These are phyloP conservation scores for Litsea cubeba DNA, from an alignment of 164 flowering plant species.

Conservation along the genomic window DNA sequence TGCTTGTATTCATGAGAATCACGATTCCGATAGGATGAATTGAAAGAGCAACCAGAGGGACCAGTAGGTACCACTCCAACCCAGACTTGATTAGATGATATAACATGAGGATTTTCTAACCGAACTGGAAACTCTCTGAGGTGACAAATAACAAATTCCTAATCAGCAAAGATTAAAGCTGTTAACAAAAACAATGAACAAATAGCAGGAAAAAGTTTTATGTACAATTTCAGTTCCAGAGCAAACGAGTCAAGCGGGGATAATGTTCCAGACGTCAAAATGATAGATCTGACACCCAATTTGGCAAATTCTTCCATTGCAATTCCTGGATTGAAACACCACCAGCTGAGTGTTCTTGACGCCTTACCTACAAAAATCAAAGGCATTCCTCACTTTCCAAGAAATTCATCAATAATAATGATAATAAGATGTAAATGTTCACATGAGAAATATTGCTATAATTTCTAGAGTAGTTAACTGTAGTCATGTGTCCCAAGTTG, in stretches of 20 bases:
- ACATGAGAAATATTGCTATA: background rate
- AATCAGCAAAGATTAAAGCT: constrained; percentile 17
- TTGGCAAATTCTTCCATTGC: constrained; percentile 68
- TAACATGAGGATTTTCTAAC: constrained; percentile 97
- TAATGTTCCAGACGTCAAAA: constrained; percentile 95
- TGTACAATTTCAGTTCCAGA: constrained; percentile 79
- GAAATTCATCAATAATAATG: background rate
- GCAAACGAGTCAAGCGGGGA: constrained; percentile 96
- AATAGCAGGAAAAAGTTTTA: constrained; percentile 3
- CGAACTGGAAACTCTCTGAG: constrained; percentile 79
- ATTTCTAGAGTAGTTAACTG: background rate
- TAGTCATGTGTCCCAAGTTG: background rate
- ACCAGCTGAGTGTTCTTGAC: constrained; percentile 93
- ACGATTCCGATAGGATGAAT: constrained; percentile 82
- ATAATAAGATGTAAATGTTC: background rate
- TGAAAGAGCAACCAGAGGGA: constrained; percentile 80
- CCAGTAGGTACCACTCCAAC: constrained; percentile 88
- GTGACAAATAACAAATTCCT: constrained; percentile 3
- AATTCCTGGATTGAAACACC: constrained; percentile 98
- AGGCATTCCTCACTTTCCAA: background rate
- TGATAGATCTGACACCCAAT: constrained; percentile 72
- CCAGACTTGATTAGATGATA: constrained; percentile 82
- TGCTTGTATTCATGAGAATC: constrained; percentile 78
- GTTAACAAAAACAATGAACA: background rate
- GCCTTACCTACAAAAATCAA: constrained; percentile 47